These are phyloP conservation scores for Jasminum sambac DNA, from an alignment of 257 asterid species.

Conservation along the genomic window DNA sequence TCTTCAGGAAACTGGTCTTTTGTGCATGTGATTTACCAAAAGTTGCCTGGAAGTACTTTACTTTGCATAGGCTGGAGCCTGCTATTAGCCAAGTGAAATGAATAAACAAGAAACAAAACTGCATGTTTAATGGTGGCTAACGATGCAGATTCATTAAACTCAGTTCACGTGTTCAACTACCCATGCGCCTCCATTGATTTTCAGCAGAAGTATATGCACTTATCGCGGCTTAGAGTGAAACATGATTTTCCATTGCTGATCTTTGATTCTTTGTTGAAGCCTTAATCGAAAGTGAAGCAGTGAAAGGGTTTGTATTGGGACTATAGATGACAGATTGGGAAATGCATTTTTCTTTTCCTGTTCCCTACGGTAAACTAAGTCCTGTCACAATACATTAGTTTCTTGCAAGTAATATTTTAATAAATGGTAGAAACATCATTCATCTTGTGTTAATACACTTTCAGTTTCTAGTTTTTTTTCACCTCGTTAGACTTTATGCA, in stretches of 20 bases:
- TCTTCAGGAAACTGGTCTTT: background rate
- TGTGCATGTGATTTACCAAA: slow-evolving; percentile 4
- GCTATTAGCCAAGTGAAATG: background rate
- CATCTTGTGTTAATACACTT: background rate
- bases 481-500: background rate
- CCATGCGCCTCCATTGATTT: background rate
- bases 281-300: background rate
- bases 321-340: background rate
- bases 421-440: background rate
- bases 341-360: background rate
- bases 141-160: background rate
- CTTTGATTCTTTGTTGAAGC: background rate
- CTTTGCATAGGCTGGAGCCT: background rate
- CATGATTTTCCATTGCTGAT: background rate
- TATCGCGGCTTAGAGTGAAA: background rate
- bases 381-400: background rate
- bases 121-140: background rate
- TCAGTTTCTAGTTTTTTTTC: background rate
- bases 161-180: background rate
- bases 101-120: background rate
- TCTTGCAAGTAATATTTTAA: background rate
- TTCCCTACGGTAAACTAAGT: background rate
- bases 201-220: background rate
- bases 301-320: background rate
- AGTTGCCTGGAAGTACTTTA: background rate